Conservation (phyloP, 2,329 filamentous ascomycete genomes). For the Paraconiothyrium brasiliense region DNA sequence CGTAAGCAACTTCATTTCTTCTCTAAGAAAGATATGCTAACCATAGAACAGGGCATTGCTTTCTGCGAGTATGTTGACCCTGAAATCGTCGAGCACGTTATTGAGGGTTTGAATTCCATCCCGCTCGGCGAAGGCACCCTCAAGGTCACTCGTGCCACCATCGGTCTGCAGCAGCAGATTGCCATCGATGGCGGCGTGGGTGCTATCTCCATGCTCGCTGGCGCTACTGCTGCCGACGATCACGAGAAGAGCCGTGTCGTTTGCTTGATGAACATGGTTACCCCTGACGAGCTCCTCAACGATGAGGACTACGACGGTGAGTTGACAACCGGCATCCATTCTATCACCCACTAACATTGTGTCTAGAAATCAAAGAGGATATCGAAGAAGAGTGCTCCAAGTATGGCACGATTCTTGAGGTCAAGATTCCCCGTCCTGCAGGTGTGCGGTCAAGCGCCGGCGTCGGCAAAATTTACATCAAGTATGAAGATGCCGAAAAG, state of each 20-base stretch:
- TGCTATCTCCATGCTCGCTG: conserved; percentile 96
- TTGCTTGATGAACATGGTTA: conserved; percentile 98
- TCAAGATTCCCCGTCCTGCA: conserved; percentile 90
- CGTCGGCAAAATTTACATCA: conserved; percentile 97
- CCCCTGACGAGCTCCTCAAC: conserved; percentile 91
- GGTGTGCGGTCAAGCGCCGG: conserved; percentile 85
- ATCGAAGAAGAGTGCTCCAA: conserved; percentile 93
- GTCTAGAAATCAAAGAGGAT: conserved; percentile 91
- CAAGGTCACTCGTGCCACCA: conserved; percentile 87
- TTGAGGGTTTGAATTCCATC: conserved; percentile 92
- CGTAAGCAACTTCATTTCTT: conserved; percentile 63
- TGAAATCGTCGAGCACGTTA: conserved; percentile 79
- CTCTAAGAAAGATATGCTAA: conserved; percentile 23
- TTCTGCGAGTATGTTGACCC: conserved; percentile 95
- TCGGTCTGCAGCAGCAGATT: conserved; percentile 90
- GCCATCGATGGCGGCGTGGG: conserved; percentile 96
- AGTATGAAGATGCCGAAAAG: conserved; percentile 80
- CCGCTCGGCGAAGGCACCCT: conserved; percentile 87
- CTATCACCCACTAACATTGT: conserved; percentile 46
- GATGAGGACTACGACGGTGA: conserved; percentile 94
- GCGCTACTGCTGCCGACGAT: conserved; percentile 77
- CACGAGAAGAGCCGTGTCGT: conserved; percentile 84
- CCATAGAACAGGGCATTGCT: conserved; percentile 76
- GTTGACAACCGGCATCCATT: conserved; percentile 26
- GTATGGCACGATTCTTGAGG: conserved; percentile 82